A percentile compares a stretch with the other conserved stretches of the same genome.
These are phyloP conservation scores for Leccinum disarticulatum DNA, from an alignment of 768 basidiomycete species.

Conservation along the genomic window DNA sequence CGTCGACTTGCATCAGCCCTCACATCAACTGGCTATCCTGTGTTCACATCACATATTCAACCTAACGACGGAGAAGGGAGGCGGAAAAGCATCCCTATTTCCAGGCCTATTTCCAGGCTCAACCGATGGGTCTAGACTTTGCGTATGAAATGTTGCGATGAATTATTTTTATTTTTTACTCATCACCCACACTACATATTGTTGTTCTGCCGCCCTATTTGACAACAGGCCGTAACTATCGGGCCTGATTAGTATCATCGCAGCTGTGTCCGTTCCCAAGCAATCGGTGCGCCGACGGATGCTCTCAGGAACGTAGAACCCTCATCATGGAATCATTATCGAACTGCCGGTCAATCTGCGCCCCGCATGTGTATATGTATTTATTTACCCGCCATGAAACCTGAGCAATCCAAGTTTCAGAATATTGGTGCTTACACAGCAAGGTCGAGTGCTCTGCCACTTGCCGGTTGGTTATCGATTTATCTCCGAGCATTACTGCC, in stretches of 20 bases:
- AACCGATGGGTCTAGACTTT: not conserved
- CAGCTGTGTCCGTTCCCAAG: conserved; percentile 4
- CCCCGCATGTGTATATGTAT: not conserved
- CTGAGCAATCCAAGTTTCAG: not conserved
- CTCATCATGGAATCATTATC: not conserved
- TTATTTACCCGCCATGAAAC: not conserved
- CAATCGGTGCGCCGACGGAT: not conserved
- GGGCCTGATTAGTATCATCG: conserved; percentile 2
- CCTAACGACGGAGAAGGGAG: not conserved
- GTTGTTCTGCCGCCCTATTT: not conserved
- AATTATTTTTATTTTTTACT: not conserved
- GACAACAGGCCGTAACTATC: not conserved
- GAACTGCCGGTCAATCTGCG: not conserved
- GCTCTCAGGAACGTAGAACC: not conserved
- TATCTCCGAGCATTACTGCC: not conserved
- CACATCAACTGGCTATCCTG: not conserved
- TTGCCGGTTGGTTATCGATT: not conserved
- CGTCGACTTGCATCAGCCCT: not conserved
- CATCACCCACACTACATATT: not conserved
- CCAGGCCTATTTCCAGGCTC: not conserved
- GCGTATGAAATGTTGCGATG: not conserved
- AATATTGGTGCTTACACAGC: not conserved
- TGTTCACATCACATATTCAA: not conserved
- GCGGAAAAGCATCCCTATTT: not conserved
- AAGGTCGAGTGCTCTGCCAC: not conserved